phyloP scores from a whole-genome alignment of 148 eudicot species.

The Fagopyrum esculentum region DNA sequence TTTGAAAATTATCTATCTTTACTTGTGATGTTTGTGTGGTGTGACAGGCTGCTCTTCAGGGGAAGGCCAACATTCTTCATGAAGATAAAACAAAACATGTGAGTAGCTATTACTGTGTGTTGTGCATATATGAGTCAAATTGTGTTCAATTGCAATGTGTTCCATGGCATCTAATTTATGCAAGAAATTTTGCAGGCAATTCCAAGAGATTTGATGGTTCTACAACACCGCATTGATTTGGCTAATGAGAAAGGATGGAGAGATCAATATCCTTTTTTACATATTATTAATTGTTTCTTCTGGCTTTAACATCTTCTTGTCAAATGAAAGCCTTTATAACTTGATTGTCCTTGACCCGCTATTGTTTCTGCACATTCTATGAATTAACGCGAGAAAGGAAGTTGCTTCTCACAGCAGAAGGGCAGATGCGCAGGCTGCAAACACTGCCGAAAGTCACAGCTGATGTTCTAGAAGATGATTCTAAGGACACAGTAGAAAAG shows the following conservation, averaged over 20 bases:
- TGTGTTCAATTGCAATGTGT: background rate
- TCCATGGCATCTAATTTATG: background rate
- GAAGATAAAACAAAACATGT: conserved; percentile 62
- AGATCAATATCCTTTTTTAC: conserved; percentile 59
- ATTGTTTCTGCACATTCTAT: conserved; percentile 27
- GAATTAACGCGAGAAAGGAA: conserved; percentile 33
- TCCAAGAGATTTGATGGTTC: conserved; percentile 30
- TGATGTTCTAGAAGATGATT: conserved; percentile 30
- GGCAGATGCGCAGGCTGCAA: conserved; percentile 38
- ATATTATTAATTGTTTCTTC: too few species aligned
- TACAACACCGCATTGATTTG: conserved; percentile 51
- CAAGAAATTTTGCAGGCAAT: conserved; percentile 37
- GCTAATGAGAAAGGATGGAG: conserved; percentile 76
- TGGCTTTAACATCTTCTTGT: background rate
- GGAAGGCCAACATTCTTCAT: conserved; percentile 56
- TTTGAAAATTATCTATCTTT: background rate
- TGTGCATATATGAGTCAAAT: too few species aligned
- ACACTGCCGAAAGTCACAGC: conserved; percentile 43
- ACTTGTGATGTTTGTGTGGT: conserved; percentile 14
- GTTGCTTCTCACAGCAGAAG: conserved; percentile 34
- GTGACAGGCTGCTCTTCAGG: conserved; percentile 51
- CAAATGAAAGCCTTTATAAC: conserved; percentile 16
- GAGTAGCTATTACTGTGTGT: too few species aligned
- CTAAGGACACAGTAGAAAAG: conserved; percentile 14
- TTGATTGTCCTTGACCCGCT: conserved; percentile 30